A percentile compares a stretch with the other conserved stretches of the same genome.
phyloP scores from a whole-genome alignment of 2,329 filamentous ascomycete genomes.

The Aureobasidium uvarum region DNA sequence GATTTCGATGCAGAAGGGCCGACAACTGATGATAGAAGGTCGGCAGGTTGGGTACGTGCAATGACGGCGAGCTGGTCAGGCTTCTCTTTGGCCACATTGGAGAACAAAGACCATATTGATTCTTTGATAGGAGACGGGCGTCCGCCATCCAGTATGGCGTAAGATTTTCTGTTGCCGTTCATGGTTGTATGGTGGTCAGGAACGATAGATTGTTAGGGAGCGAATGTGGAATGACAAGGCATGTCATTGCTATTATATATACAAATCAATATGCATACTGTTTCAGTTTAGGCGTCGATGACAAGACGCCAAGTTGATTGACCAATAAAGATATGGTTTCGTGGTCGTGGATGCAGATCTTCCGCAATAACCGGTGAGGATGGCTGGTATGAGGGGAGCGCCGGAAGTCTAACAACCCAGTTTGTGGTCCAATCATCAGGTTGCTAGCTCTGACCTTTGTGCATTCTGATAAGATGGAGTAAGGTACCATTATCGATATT shows the following conservation, averaged over 20 bases:
- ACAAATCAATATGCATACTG: too few relatives aligned
- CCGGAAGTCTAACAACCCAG: neutral
- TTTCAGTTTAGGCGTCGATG: neutral
- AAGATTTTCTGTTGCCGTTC: neutral
- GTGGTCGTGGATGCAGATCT: neutral
- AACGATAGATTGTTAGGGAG: neutral
- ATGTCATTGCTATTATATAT: neutral
- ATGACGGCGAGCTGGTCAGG: neutral
- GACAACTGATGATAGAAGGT: neutral
- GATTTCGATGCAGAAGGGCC: neutral
- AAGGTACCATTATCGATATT: neutral
- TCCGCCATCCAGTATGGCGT: conserved; percentile 1
- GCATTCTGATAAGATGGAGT: neutral
- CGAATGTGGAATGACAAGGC: neutral
- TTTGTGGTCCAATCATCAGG: too few relatives aligned
- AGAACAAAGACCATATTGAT: neutral
- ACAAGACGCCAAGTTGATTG: neutral
- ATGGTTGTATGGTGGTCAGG: neutral
- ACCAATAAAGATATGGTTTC: neutral
- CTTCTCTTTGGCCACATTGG: neutral
- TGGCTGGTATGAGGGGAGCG: neutral
- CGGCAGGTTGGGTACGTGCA: neutral
- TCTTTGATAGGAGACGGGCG: neutral
- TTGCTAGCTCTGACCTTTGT: too few relatives aligned
- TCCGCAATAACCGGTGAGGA: neutral